Evolutionary conservation across 208 protist genomes (phyloP), one percentile per base, ranked within the genome.

Genomic region (Porcisia deanei): DNA sequence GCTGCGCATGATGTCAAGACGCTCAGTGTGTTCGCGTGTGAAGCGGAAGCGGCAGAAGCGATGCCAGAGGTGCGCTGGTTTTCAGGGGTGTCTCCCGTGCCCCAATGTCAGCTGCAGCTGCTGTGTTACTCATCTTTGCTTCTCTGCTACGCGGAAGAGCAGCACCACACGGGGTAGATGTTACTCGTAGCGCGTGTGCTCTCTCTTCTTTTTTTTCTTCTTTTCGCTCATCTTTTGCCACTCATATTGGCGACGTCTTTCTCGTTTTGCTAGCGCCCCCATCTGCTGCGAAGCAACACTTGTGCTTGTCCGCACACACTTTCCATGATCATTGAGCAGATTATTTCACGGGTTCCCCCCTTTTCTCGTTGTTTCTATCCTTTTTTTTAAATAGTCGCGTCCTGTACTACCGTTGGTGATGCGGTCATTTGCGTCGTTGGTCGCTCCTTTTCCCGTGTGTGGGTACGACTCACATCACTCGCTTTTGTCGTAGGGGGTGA

Each of bases 1-100:
- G 74, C 57, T 67, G 20, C 47, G 55, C 65, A 30, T 78, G 53
- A 71, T 2, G 61, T 34, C 59, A 22, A 14, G 47, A 37, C 25
- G 2, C 18, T 25, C 20, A 2, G 22, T 66, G 39, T 16, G 63
- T 14, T 52, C n/a, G 18, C 7, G 41, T 25, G 41, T 68, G 63
- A 41, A 68, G 41, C 18, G 2, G 63, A 34, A 30, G 18, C 41
- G 43, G 41, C 1, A 30, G 9, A 52, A 34, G 18, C 18, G 2
- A 8, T 22, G 14, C 22, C 30, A 37, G 25, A 41, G 2, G 59
- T 39, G 25, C 14, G 34, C 59, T 41, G 16, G 30, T 34, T 6
- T 37, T 64, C 59, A 18, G 10, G 6, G 14, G 30, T 0, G 16
- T 41, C 34, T 37, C 14, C 59, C 14, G 2, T 34, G 16, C 25